These are phyloP conservation scores for Carallia brachiata DNA, from an alignment of 345 rosid species.

Conservation along the genomic window DNA sequence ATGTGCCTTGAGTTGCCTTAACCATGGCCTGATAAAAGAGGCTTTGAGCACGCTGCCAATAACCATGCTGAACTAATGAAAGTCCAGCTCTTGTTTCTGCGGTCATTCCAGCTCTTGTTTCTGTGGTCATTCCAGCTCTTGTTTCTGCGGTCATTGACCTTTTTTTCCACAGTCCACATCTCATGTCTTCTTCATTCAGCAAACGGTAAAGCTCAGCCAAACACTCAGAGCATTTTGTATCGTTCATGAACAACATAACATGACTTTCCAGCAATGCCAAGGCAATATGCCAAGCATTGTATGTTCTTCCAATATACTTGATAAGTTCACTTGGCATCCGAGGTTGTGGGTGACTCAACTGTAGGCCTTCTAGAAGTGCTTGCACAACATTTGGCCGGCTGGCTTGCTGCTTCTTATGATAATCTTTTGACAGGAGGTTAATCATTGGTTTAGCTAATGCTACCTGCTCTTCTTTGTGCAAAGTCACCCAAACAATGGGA, in stretches of 20 bases:
- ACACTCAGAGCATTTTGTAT: conserved; percentile 87
- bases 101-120: conserved; percentile 85
- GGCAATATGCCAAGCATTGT: conserved; percentile 98
- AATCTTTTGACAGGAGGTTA: conserved; percentile 76
- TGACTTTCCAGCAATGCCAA: conserved; percentile 92
- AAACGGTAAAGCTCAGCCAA: conserved; percentile 94
- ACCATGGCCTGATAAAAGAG: conserved; percentile 97
- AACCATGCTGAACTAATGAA: conserved; percentile 96
- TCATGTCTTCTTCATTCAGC: conserved; percentile 98
- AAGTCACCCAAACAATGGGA: conserved; percentile 96
- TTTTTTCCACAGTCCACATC: conserved; percentile 98
- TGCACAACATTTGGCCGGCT: conserved; percentile 98
- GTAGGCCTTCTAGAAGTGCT: conserved; percentile 98
- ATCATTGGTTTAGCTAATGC: conserved; percentile 89
- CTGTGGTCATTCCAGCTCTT: conserved; percentile 51
- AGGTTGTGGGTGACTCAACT: conserved; percentile 98
- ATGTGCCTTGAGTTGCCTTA: conserved; percentile 98
- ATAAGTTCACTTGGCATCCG: conserved; percentile 98
- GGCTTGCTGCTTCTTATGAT: conserved; percentile 95
- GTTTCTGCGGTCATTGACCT: conserved; percentile 94
- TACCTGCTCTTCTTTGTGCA: conserved; percentile 84
- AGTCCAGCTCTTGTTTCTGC: conserved; percentile 98
- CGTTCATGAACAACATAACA: conserved; percentile 86
- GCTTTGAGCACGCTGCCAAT: conserved; percentile 91
- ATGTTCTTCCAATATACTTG: conserved; percentile 91